Base-by-base conservation (phyloP, 352 stramenopile genomes). In the Globisporangium alternatum region DNA sequence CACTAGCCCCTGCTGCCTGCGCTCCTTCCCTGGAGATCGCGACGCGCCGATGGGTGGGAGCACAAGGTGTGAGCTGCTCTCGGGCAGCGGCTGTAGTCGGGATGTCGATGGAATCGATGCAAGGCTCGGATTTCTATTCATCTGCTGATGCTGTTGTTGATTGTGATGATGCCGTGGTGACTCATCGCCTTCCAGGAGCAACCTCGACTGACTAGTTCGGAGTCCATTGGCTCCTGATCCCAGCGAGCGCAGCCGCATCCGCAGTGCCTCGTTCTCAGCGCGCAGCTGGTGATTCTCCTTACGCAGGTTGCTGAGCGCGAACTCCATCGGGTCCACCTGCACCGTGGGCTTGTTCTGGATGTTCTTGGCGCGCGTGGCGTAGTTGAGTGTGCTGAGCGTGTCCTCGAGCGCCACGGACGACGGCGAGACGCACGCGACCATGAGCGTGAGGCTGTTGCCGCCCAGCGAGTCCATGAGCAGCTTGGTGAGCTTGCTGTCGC, bases 401-500 rank as follows among this genome's bases (percentile, higher is more conserved):
- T 96, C 88, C 30, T 93, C 83, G 5, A 93, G 63, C 8, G 76
- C 75, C 0, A 35, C 41, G 10, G 59, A 68, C 3, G 83, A 89
- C 2, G 87, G 87, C 2, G 81, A 93, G 9, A 96, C 76, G 51
- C 87, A 95, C 1, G 87, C 86, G 60, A 95, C 78, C 88, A 95
- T 95, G 30, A 95, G 72, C 22, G 84, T 93, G 56, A 93, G 69
- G 49, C 78, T 91, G 61, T 90, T 88, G 33, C 88, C 88, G 25
- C 88, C 86, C 0, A 95, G 77, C 5, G 83, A 94, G 47, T 93
- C 80, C 83, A 94, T 93, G 45, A 96, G 71, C 37, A 95, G 67
- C 67, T 93, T 93, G 31, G 88, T 96, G 19, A 96, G 78, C 43
- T 93, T 95, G 60, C 81, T 92, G 64, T 96, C 88, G 22, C 86